These are phyloP conservation scores for Arthroderma sp. DNA, from an alignment of 2,329 filamentous ascomycete genomes.

Conservation along the genomic window DNA sequence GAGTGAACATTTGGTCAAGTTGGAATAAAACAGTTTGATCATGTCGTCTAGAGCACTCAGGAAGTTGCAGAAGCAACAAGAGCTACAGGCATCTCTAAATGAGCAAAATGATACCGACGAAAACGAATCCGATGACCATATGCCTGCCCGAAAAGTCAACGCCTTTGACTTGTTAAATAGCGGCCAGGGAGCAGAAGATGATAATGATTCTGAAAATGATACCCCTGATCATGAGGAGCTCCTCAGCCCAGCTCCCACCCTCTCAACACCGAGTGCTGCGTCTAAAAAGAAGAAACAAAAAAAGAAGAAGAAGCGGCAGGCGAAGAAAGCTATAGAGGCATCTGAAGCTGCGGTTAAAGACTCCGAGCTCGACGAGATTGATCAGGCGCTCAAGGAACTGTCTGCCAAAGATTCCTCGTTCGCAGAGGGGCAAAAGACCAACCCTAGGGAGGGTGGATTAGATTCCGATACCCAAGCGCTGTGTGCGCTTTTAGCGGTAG, in stretches of 20 bases:
- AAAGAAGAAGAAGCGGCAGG: conserved; percentile 45
- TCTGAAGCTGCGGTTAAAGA: conserved; percentile 15
- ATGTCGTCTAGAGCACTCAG: conserved; percentile 57
- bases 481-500: conserved; percentile 45
- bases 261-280: not conserved
- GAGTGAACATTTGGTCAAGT: no score
- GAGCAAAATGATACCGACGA: conserved; percentile 27
- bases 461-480: conserved; percentile 21
- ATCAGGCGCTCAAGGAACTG: conserved; percentile 48
- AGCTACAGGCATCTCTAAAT: conserved; percentile 35
- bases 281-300: conserved; percentile 44
- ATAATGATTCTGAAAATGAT: conserved; percentile 20
- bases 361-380: conserved; percentile 48
- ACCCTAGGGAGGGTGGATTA: not conserved
- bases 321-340: conserved; percentile 20
- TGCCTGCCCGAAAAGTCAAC: conserved; percentile 33
- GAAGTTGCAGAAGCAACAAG: conserved; percentile 49
- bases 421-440: not conserved
- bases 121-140: conserved; percentile 30
- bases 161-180: conserved; percentile 39
- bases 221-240: conserved; percentile 11
- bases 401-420: conserved; percentile 29
- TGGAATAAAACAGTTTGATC: conserved; percentile 3
- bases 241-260: not conserved
- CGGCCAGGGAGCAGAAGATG: conserved; percentile 21